Conservation (phyloP, 306 rosid genomes). For the Gastrolobium villosum region DNA sequence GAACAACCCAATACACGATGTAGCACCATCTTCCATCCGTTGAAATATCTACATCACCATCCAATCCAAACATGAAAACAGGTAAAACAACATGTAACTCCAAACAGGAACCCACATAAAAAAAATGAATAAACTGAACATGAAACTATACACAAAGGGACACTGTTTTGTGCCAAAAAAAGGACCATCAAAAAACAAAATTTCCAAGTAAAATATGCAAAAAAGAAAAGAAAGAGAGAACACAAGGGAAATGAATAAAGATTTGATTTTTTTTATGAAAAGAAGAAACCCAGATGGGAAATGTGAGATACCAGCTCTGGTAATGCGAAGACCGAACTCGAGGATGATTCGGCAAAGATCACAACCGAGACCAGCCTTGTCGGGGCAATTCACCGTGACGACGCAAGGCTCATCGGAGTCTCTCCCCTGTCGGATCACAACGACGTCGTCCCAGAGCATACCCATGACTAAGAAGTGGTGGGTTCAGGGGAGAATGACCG, state of each 20-base stretch:
- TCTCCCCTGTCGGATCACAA: conserved; percentile 64
- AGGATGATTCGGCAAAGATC: conserved; percentile 77
- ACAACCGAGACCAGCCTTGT: conserved; percentile 86
- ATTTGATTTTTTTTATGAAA: neutral
- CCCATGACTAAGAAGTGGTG: conserved; percentile 59
- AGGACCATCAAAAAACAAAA: neutral
- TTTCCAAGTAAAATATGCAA: neutral
- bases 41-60: conserved; percentile 68
- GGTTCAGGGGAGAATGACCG: conserved; percentile 3
- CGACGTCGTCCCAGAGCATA: conserved; percentile 71
- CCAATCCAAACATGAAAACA: conserved; percentile 5
- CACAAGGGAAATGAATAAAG: neutral
- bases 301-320: conserved; percentile 65
- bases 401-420: conserved; percentile 56
- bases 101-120: neutral
- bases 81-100: conserved; percentile 14
- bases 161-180: neutral
- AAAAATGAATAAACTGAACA: neutral
- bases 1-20: conserved; percentile 78
- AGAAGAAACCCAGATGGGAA: conserved; percentile 23
- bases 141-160: neutral
- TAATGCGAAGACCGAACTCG: conserved; percentile 76
- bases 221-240: too few species aligned
- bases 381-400: conserved; percentile 85
- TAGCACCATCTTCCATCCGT: conserved; percentile 95